Evolutionary conservation across 2,329 filamentous ascomycete species (phyloP), one percentile per base, ranked within the genome.

Genomic region (Aspergillus pseudoglaucus): DNA sequence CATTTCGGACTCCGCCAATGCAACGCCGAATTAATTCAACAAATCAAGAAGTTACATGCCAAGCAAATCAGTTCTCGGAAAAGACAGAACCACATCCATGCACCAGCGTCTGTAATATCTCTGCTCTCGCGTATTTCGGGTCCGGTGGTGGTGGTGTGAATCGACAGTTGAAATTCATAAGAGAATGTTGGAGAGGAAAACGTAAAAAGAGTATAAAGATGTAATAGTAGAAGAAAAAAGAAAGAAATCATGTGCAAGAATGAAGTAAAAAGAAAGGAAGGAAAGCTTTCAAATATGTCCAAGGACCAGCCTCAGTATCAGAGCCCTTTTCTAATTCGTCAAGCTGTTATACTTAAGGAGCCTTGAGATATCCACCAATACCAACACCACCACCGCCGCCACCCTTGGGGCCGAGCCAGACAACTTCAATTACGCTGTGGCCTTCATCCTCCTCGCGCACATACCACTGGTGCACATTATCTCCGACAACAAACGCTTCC

Each of bases 391-490:
- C 65, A 46, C 65, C 66, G 48, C 64, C 66, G 43, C 65, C 65
- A 45, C 62, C 63, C 56, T 66, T 63, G 47, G 68, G 64, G 33
- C 67, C 67, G 45, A 72, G 64, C 69, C 69, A 72, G 32, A 72
- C 68, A 18, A 72, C 61, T 51, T 72, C 69, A 48, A 72, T 71
- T 33, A 71, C 57, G 47, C 67, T 70, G 59, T 69, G 69, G 48
- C 61, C 63, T 39, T 69, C 63, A 49, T 64, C 61, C 51, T 68
- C 65, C 51, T 71, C 67, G 37, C 66, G 64, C 33, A 64, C 59
- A 50, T 72, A 72, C 53, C 67, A 65, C 47, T 72, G 69, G 54
- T 72, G 69, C 10, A 72, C 68, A 47, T 71, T 70, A 39, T 70
- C 64, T 23, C 69, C 69, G 46, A 71, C 61, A 7, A 71, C 59